Evolutionary conservation across 179 eudicot genomes (phyloP).

Genomic region (Amaranthus tricolor): DNA sequence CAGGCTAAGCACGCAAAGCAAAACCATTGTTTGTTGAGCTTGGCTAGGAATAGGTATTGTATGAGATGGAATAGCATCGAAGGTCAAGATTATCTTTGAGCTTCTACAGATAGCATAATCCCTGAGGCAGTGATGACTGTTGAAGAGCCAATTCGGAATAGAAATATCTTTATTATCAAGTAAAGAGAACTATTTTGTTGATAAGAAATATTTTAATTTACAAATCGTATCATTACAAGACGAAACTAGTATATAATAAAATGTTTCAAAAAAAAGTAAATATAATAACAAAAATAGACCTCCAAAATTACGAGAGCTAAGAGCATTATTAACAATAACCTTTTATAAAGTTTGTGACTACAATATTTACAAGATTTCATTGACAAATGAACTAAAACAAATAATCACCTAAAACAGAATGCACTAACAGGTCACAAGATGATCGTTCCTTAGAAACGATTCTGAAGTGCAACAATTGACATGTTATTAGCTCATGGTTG

Average conservation of each 20-base stretch:
- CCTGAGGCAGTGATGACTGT: background rate
- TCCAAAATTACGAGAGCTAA: background rate
- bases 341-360: too few species aligned
- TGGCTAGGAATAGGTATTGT: background rate
- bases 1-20: background rate
- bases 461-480: too few species aligned
- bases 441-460: too few species aligned
- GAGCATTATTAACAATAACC: too few species aligned
- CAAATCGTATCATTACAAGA: too few species aligned
- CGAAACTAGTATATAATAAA: too few species aligned
- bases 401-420: too few species aligned
- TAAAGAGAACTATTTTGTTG: background rate
- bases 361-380: too few species aligned
- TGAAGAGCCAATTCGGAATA: background rate
- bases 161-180: background rate
- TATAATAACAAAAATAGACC: background rate
- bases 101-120: background rate
- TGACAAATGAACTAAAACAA: too few species aligned
- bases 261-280: background rate
- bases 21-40: background rate
- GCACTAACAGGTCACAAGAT: too few species aligned
- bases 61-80: background rate
- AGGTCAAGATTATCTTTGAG: background rate
- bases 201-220: too few species aligned
- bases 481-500: too few species aligned